A percentile compares a stretch with the other conserved stretches of the same genome.
phyloP scores from a whole-genome alignment of 2,329 filamentous ascomycete species.

The Alternaria sp. region DNA sequence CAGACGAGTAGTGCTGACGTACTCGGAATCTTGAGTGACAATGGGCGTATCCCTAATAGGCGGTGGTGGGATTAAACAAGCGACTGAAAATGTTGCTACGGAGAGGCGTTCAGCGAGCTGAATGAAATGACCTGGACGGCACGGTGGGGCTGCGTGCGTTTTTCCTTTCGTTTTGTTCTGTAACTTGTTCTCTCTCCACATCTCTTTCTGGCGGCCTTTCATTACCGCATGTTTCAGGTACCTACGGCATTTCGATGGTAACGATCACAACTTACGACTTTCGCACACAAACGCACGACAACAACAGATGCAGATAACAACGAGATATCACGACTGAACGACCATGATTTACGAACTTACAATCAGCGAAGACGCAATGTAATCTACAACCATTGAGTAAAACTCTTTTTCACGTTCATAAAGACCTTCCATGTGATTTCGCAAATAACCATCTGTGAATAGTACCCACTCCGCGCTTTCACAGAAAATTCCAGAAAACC shows the following conservation, averaged over 20 bases:
- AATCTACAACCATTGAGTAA: conserved; percentile 11
- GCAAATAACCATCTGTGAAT: not conserved
- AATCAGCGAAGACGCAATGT: conserved; percentile 14
- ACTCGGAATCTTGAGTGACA: conserved; percentile 46
- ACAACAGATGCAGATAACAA: conserved; percentile 4
- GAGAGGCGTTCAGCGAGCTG: not conserved
- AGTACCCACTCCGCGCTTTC: not conserved
- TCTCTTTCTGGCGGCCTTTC: not conserved
- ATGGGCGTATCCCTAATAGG: conserved; percentile 45
- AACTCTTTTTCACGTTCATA: not conserved
- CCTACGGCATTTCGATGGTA: conserved; percentile 1
- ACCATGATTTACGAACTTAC: conserved; percentile 1
- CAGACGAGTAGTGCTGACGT: conserved; percentile 48
- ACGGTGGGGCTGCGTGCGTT: not conserved
- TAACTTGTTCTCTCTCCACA: not conserved
- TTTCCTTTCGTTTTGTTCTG: not conserved
- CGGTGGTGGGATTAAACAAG: conserved; percentile 49
- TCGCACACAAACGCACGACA: not conserved
- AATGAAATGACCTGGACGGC: not conserved
- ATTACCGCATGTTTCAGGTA: not conserved
- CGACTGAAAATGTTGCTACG: not conserved
- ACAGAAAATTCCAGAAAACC: not conserved
- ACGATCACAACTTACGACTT: conserved; percentile 11
- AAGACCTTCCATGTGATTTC: not conserved
- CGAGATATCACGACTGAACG: conserved; percentile 1